Conservation (phyloP, 192 early-diverging fungal species). For the Coemansia sp. region DNA sequence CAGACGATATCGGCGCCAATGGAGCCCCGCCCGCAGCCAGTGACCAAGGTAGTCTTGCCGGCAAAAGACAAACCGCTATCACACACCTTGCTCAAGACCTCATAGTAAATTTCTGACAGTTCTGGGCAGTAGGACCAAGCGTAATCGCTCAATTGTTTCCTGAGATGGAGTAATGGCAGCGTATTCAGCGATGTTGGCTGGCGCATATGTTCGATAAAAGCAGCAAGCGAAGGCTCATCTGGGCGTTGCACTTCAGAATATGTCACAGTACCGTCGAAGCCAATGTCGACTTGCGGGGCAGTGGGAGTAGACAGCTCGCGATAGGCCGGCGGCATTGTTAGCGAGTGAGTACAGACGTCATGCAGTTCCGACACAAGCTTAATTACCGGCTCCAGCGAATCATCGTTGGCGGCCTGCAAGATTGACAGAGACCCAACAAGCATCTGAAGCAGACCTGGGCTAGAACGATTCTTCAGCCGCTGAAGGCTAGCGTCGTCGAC, state of each 20-base stretch:
- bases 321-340: conserved; percentile 72
- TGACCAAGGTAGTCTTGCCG: conserved; percentile 78
- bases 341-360: conserved; percentile 73
- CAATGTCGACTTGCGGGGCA: conserved; percentile 72
- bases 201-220: conserved; percentile 81
- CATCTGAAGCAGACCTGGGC: conserved; percentile 68
- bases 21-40: conserved; percentile 85
- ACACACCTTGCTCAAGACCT: conserved; percentile 69
- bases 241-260: conserved; percentile 80
- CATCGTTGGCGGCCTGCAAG: conserved; percentile 63
- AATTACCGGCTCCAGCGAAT: conserved; percentile 58
- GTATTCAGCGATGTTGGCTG: conserved; percentile 52
- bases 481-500: conserved; percentile 54
- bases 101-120: conserved; percentile 72
- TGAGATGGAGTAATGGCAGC: conserved; percentile 20
- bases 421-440: conserved; percentile 64
- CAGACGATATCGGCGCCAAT: conserved; percentile 89
- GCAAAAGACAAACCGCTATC: conserved; percentile 79
- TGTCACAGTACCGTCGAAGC: conserved; percentile 68
- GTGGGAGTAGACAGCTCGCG: conserved; percentile 84
- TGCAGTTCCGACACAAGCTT: conserved; percentile 66
- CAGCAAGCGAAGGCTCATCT: conserved; percentile 74
- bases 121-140: conserved; percentile 67
- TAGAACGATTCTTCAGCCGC: conserved; percentile 77
- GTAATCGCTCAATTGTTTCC: not conserved